phyloP scores from a whole-genome alignment of 495 filamentous ascomycete genomes.

The Jackrogersella minutella region DNA sequence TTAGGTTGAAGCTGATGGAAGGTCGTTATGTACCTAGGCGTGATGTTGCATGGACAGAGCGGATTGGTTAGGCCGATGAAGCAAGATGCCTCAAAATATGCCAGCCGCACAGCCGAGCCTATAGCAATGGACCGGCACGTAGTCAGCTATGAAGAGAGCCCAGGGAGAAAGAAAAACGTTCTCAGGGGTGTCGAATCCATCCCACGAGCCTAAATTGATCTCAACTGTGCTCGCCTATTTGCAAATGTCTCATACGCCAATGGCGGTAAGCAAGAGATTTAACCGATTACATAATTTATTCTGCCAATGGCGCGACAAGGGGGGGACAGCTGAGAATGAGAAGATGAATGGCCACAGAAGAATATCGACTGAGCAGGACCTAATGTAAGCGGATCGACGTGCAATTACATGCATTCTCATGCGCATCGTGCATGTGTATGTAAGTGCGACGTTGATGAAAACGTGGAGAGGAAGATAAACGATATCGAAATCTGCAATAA shows the following conservation, averaged over 20 bases:
- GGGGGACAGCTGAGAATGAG: background rate
- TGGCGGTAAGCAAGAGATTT: slow-evolving; percentile 12
- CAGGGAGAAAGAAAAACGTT: background rate
- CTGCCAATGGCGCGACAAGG: slow-evolving; percentile 13
- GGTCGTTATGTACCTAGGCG: background rate
- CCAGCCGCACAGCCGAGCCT: slow-evolving; percentile 5
- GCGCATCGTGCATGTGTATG: slow-evolving; percentile 39
- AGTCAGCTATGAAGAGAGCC: background rate
- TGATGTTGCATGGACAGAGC: slow-evolving; percentile 2
- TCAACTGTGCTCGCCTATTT: no score
- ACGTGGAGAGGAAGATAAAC: slow-evolving; percentile 42
- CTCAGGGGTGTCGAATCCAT: background rate
- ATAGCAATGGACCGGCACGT: slow-evolving; percentile 2
- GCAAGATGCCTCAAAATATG: slow-evolving; percentile 22
- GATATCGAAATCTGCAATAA: slow-evolving; percentile 36
- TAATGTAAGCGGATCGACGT: slow-evolving; percentile 36
- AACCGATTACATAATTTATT: slow-evolving; percentile 22
- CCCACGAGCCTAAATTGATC: background rate
- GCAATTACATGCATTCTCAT: slow-evolving; percentile 39
- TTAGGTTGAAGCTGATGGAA: slow-evolving; percentile 5
- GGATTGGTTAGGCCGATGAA: slow-evolving; percentile 6
- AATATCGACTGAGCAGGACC: background rate
- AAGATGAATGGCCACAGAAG: slow-evolving; percentile 9
- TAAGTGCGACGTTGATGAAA: slow-evolving; percentile 39
- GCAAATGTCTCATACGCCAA: slow-evolving; percentile 24